Evolutionary conservation across 257 asterid species (phyloP).

Genomic region (Przewalskia tangutica): DNA sequence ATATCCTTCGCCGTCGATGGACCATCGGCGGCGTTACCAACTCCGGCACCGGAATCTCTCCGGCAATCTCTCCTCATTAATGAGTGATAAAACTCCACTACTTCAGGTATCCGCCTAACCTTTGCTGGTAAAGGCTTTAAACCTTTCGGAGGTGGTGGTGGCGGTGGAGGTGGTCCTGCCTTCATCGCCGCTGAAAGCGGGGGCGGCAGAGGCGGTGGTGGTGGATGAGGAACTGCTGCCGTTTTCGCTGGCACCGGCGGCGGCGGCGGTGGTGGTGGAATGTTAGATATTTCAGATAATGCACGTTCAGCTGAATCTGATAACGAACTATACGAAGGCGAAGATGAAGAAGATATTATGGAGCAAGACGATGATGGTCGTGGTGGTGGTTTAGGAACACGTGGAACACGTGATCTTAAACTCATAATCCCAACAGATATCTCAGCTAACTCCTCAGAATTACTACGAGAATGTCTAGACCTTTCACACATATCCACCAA

Average conservation of each 20-base stretch:
- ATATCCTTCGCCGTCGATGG: conserved; percentile 69
- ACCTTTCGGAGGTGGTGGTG: conserved; percentile 41
- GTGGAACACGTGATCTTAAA: conserved; percentile 58
- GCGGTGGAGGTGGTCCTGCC: conserved; percentile 20
- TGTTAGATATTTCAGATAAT: conserved; percentile 50
- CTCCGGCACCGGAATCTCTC: conserved; percentile 49
- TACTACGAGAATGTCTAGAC: conserved; percentile 37
- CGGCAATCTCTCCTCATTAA: conserved; percentile 80
- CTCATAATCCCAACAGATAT: conserved; percentile 34
- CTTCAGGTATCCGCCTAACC: conserved; percentile 84
- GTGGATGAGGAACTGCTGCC: conserved; percentile 29
- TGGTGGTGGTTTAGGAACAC: conserved; percentile 93
- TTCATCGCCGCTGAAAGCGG: conserved; percentile 17
- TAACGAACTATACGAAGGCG: conserved; percentile 46
- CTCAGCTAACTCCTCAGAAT: conserved; percentile 48
- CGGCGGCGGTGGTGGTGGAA: conserved; percentile 47
- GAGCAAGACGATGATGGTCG: conserved; percentile 36
- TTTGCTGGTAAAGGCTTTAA: conserved; percentile 35
- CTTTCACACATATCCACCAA: conserved; percentile 3
- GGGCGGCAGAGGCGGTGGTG: conserved; percentile 41
- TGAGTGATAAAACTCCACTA: conserved; percentile 90
- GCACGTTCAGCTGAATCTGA: conserved; percentile 66
- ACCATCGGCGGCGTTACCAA: conserved; percentile 28
- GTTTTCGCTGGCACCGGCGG: not conserved
- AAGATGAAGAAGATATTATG: conserved; percentile 33